Conservation (phyloP, 106 monocot genomes). For the Acorus gramineus region DNA sequence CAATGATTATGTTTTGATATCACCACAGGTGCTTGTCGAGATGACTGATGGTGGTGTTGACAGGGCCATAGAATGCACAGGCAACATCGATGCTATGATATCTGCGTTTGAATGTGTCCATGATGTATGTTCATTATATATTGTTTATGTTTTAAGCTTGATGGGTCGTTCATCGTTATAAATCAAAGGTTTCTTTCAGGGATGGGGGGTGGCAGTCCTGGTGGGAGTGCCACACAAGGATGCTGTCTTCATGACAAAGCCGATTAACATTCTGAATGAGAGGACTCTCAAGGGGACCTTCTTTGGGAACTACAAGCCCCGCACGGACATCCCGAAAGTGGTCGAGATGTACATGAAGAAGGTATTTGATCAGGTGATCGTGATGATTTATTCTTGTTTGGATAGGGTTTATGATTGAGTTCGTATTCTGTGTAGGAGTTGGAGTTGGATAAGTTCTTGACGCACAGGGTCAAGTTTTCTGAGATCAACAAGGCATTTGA, state of each 20-base stretch:
- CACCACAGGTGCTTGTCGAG: conserved; percentile 25
- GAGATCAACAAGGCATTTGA: conserved; percentile 62
- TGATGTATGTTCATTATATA: conserved; percentile 11
- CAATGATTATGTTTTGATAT: neutral
- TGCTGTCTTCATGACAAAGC: conserved; percentile 21
- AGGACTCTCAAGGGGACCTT: conserved; percentile 37
- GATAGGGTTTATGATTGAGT: neutral
- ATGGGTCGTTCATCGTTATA: too few relatives aligned
- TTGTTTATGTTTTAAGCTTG: too few relatives aligned
- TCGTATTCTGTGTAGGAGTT: conserved; percentile 21
- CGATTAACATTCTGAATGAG: conserved; percentile 22
- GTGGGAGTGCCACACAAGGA: conserved; percentile 40
- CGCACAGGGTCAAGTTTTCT: conserved; percentile 27
- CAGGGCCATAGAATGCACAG: conserved; percentile 33
- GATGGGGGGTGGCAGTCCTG: conserved; percentile 28
- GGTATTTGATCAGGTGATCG: conserved; percentile 3
- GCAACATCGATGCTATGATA: conserved; percentile 40
- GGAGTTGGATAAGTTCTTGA: conserved; percentile 53
- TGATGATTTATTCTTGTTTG: too few relatives aligned
- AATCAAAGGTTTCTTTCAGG: too few relatives aligned
- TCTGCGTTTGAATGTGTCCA: conserved; percentile 41
- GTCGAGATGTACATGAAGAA: conserved; percentile 44
- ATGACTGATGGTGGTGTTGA: conserved; percentile 50
- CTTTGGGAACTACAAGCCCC: conserved; percentile 43
- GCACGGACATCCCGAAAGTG: conserved; percentile 21